These are phyloP conservation scores for Myxozyma sirexii DNA, from an alignment of 805 yeast species.

Conservation along the genomic window DNA sequence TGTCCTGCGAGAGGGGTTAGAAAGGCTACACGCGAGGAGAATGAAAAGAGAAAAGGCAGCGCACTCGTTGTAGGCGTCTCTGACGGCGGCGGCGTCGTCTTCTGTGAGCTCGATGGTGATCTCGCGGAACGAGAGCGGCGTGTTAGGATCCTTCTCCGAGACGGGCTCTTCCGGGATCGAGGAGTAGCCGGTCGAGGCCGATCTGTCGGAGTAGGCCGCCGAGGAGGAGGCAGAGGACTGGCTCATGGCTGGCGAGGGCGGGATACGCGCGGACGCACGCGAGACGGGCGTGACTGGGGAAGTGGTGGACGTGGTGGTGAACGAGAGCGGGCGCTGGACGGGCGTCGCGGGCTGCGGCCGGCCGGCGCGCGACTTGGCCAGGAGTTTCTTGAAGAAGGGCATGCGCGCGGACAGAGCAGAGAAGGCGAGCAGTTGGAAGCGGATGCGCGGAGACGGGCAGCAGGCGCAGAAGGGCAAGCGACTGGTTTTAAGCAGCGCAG, in stretches of 20 bases:
- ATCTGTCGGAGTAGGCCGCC: not conserved
- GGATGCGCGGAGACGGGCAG: no score
- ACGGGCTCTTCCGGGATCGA: conserved; percentile 6
- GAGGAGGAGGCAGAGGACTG: conserved; percentile 3
- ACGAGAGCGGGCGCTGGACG: not conserved
- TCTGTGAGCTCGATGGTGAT: conserved; percentile 29
- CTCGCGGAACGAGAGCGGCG: conserved; percentile 10
- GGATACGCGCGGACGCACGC: not conserved
- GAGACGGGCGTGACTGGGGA: not conserved
- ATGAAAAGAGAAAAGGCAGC: not conserved
- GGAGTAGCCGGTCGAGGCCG: conserved; percentile 1
- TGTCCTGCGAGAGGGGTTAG: conserved; percentile 6
- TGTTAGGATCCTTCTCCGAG: not conserved
- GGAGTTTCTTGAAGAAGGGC: not conserved
- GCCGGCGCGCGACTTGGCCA: not conserved
- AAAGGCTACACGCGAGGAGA: not conserved
- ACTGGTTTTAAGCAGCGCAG: no score
- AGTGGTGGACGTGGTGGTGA: conserved; percentile 1
- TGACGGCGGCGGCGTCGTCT: conserved; percentile 29
- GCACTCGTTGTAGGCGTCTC: conserved; percentile 26
- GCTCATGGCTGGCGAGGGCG: conserved; percentile 5
- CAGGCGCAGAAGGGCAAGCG: no score
- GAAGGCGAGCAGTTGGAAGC: no score
- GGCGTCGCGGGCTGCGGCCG: not conserved
- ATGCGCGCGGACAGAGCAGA: not conserved